Conservation (phyloP, 495 filamentous ascomycete species). For the Aspergillus heteromorphus region DNA sequence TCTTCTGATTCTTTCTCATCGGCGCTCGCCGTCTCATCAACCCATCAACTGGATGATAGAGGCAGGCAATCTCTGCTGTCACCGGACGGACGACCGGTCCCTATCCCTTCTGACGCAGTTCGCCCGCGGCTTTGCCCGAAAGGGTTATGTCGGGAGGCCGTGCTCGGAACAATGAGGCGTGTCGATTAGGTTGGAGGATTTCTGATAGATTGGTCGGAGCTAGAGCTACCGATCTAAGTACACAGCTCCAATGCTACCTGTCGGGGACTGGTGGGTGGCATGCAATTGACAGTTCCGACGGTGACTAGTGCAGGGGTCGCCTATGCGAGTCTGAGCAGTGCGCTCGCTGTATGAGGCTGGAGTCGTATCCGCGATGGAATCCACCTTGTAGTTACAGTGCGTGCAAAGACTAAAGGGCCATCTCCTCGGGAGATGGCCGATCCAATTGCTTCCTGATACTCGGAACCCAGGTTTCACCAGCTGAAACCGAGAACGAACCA, state of each 20-base stretch:
- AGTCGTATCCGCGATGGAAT: too few species aligned
- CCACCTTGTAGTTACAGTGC: too few species aligned
- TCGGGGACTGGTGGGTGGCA: neutral
- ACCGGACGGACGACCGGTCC: neutral
- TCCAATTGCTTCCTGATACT: too few species aligned
- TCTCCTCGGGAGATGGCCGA: too few species aligned
- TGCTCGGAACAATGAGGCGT: slow-evolving; percentile 12
- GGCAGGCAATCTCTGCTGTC: too few species aligned
- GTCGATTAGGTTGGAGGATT: slow-evolving; percentile 10
- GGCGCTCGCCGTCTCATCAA: neutral
- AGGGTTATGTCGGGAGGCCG: slow-evolving; percentile 6
- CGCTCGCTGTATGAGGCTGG: neutral
- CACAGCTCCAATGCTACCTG: neutral
- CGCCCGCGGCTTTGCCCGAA: neutral
- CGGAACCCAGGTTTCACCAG: slow-evolving; percentile 1
- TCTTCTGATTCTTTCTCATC: neutral
- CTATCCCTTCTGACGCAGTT: too few species aligned
- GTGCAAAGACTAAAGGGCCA: too few species aligned
- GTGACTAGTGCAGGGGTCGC: slow-evolving; percentile 5
- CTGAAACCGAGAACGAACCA: slow-evolving; percentile 1
- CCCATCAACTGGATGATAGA: neutral
- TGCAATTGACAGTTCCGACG: neutral
- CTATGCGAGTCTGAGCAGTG: neutral
- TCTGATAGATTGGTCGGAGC: slow-evolving; percentile 6
- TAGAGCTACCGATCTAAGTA: neutral